A percentile compares a stretch with the other conserved stretches of the same genome.
phyloP scores from a whole-genome alignment of 257 asterid species.

The Penstemon davidsonii region DNA sequence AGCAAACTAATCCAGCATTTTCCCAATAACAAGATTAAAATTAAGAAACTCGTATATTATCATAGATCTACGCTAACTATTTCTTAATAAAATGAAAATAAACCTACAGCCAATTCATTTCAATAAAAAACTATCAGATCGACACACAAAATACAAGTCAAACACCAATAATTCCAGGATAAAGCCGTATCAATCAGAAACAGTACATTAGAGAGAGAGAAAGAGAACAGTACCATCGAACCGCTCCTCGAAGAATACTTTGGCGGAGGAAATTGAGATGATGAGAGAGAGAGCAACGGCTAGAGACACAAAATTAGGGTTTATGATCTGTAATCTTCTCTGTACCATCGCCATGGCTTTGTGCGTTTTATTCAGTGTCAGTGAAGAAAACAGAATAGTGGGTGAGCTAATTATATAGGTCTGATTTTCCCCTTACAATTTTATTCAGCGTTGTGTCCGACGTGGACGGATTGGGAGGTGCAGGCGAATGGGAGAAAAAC shows the following conservation, averaged over 20 bases:
- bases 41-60: not conserved
- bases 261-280: conserved; percentile 56
- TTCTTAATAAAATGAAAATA: conserved; percentile 12
- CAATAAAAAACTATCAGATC: conserved; percentile 36
- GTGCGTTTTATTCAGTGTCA: not conserved
- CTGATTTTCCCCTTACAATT: not conserved
- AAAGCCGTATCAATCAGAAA: not conserved
- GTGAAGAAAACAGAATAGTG: conserved; percentile 11
- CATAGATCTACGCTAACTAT: conserved; percentile 34
- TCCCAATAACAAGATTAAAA: not conserved
- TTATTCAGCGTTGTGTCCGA: conserved; percentile 23
- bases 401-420: conserved; percentile 5
- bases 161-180: conserved; percentile 16
- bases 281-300: conserved; percentile 52
- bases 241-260: conserved; percentile 86
- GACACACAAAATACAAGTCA: conserved; percentile 9
- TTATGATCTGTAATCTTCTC: conserved; percentile 36
- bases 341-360: conserved; percentile 59
- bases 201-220: too few species aligned
- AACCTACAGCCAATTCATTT: conserved; percentile 1
- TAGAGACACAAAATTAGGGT: conserved; percentile 51
- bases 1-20: conserved; percentile 5
- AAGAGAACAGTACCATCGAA: conserved; percentile 55
- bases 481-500: conserved; percentile 19
- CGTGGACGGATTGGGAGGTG: conserved; percentile 26